A percentile compares a stretch with the other conserved stretches of the same genome.
Conservation (phyloP, 2,329 filamentous ascomycete species). For the Orbilia blumenaviensis region DNA sequence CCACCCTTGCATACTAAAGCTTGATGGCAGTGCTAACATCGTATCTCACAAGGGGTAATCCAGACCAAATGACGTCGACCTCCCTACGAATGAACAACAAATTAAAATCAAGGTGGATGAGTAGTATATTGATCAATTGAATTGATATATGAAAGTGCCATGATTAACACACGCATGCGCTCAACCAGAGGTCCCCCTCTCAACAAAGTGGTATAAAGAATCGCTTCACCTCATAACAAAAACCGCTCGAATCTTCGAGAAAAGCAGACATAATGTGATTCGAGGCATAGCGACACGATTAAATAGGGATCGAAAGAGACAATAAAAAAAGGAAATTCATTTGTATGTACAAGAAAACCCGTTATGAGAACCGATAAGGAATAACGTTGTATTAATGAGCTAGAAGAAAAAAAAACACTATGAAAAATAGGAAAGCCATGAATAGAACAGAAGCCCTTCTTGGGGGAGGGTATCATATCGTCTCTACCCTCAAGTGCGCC, state of each 20-base stretch:
- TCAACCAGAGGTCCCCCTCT: background rate
- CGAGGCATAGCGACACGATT: too few relatives aligned
- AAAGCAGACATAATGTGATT: conserved; percentile 5
- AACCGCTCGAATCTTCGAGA: conserved; percentile 1
- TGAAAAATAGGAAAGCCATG: background rate
- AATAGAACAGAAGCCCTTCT: background rate
- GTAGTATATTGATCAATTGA: conserved; percentile 1
- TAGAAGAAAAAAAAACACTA: background rate
- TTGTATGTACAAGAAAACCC: conserved; percentile 19
- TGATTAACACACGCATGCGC: background rate
- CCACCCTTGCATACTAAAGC: background rate
- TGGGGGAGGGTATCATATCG: background rate
- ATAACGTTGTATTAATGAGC: background rate
- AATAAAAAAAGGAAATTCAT: background rate
- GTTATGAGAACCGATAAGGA: background rate
- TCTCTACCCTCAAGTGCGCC: background rate
- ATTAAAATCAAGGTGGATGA: background rate
- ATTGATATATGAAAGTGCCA: conserved; percentile 4
- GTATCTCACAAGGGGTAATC: background rate
- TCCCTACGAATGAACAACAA: background rate
- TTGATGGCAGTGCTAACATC: background rate
- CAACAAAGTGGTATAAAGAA: conserved; percentile 9
- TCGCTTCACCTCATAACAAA: background rate
- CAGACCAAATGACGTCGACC: background rate
- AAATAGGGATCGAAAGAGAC: background rate